Conservation (phyloP, 2,329 filamentous ascomycete species). For the Lasiodiplodia theobromae region DNA sequence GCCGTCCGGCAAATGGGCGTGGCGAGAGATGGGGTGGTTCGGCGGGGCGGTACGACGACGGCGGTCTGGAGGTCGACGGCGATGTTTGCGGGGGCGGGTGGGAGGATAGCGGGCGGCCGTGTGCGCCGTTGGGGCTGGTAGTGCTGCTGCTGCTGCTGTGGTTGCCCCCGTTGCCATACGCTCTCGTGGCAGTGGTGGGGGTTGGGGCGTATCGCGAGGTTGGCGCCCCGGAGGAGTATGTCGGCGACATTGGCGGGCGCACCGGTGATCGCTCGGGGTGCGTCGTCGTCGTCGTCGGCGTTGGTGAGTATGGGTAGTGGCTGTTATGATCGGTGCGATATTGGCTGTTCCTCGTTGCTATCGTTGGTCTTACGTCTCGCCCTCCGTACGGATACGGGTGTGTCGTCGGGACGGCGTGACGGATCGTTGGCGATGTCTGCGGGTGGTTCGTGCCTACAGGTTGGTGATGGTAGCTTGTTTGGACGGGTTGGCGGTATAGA, state of each 20-base stretch:
- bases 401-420: not conserved
- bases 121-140: not conserved
- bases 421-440: not conserved
- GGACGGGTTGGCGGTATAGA: not conserved
- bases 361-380: not conserved
- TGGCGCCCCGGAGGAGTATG: not conserved
- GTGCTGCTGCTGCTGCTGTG: not conserved
- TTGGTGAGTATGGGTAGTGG: not conserved
- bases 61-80: not conserved
- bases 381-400: not conserved
- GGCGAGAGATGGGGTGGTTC: not conserved
- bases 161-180: not conserved
- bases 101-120: not conserved
- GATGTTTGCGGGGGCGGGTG: not conserved
- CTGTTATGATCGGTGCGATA: not conserved
- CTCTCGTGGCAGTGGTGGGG: not conserved
- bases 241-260: not conserved
- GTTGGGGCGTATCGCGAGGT: not conserved
- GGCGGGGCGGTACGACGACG: no score
- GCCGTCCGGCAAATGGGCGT: no score
- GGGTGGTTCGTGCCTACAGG: not conserved
- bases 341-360: not conserved
- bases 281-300: not conserved
- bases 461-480: not conserved
- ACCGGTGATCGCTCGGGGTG: not conserved